phyloP scores from a whole-genome alignment of 768 basidiomycete genomes.

The Trametes sanguinea region DNA sequence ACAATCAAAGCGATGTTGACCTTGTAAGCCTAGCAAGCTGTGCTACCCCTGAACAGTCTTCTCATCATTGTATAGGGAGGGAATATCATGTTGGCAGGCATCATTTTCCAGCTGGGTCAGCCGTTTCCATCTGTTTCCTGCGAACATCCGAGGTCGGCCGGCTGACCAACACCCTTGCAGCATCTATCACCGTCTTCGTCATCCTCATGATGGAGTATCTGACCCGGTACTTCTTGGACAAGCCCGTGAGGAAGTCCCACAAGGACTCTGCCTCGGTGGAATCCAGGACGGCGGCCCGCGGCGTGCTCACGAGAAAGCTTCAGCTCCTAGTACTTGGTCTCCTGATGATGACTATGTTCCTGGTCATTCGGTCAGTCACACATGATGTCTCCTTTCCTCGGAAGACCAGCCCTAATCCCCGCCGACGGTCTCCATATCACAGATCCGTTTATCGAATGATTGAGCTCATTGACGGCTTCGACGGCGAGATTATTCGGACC shows the following conservation, averaged over 20 bases:
- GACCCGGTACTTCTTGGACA: constrained; percentile 9
- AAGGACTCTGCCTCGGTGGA: neutral
- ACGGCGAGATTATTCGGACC: constrained; percentile 48
- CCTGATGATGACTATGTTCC: constrained; percentile 3
- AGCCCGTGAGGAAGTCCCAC: neutral
- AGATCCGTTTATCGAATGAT: constrained; percentile 52
- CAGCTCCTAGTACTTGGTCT: constrained; percentile 12
- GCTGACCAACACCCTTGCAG: neutral
- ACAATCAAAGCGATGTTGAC: constrained; percentile 7
- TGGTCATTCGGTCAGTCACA: constrained; percentile 20
- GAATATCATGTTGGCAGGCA: constrained; percentile 45
- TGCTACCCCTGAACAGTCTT: neutral
- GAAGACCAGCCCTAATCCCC: too few relatives aligned
- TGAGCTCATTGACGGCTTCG: constrained; percentile 52
- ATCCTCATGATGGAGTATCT: constrained; percentile 3
- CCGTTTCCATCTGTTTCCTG: neutral
- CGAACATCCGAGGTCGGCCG: neutral
- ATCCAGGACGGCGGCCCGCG: neutral
- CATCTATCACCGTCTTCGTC: constrained; percentile 13
- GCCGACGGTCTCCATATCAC: neutral
- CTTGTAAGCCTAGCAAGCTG: neutral
- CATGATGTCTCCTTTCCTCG: too few relatives aligned
- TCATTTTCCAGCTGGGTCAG: constrained; percentile 44
- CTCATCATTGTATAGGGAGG: constrained; percentile 19
- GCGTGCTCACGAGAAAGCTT: neutral